phyloP scores from a whole-genome alignment of 257 asterid species.

The Nyctanthes arbortristis region DNA sequence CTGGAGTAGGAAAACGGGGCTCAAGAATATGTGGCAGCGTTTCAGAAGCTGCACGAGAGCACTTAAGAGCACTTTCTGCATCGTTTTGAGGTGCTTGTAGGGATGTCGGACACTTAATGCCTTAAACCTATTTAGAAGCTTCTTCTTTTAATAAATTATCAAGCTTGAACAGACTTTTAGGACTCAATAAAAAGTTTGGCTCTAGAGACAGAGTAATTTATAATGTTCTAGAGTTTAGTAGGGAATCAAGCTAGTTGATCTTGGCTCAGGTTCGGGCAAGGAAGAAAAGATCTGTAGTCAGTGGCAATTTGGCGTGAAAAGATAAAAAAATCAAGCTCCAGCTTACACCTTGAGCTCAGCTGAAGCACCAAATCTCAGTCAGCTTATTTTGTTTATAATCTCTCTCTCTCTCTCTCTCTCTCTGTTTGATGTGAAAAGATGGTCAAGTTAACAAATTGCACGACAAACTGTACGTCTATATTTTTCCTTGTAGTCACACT shows the following conservation, averaged over 20 bases:
- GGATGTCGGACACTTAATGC: not conserved
- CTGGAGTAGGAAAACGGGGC: not conserved
- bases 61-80: not conserved
- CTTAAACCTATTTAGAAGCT: not conserved
- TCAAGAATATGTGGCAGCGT: not conserved
- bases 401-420: too few species aligned
- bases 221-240: too few species aligned
- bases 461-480: not conserved
- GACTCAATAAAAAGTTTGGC: not conserved
- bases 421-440: not conserved
- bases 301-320: too few species aligned
- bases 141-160: not conserved
- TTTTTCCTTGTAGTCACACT: not conserved
- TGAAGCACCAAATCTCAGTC: not conserved
- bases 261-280: not conserved
- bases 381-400: not conserved
- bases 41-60: not conserved
- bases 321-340: too few species aligned
- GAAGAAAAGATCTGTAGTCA: not conserved
- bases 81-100: not conserved
- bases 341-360: not conserved
- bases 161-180: slow-evolving; percentile 1
- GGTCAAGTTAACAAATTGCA: not conserved
- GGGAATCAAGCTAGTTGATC: not conserved
- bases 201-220: not conserved